Conservation (phyloP, 2,329 filamentous ascomycete species). For the Malbranchea zuffiana region DNA sequence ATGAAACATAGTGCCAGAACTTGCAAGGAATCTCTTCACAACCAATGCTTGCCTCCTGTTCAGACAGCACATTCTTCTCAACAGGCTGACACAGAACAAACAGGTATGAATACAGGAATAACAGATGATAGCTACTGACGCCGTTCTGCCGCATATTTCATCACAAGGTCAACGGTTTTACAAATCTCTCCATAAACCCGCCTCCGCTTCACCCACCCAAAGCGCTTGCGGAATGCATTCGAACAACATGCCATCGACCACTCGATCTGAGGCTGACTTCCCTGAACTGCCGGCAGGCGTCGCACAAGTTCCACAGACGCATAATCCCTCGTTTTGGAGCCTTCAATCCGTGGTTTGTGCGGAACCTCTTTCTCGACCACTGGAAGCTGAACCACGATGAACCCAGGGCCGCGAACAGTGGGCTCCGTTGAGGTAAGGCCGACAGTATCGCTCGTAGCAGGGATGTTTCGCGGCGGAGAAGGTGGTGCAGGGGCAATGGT, state of each 20-base stretch:
- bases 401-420: too few species aligned
- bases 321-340: conserved; percentile 25
- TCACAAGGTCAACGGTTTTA: conserved; percentile 31
- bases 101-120: neutral
- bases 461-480: too few species aligned
- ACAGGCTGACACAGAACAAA: too few species aligned
- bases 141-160: conserved; percentile 22
- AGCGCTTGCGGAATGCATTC: conserved; percentile 28
- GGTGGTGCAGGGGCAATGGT: too few species aligned
- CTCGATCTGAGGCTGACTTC: conserved; percentile 13
- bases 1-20: too few species aligned
- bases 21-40: too few species aligned
- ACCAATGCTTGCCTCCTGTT: too few species aligned
- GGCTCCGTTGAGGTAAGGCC: too few species aligned
- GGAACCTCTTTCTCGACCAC: conserved; percentile 16
- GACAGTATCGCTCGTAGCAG: too few species aligned
- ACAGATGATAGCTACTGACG: neutral
- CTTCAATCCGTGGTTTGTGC: conserved; percentile 16
- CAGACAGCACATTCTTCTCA: too few species aligned
- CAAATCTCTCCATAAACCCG: conserved; percentile 23
- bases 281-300: conserved; percentile 6
- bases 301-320: conserved; percentile 27
- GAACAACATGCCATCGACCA: conserved; percentile 32
- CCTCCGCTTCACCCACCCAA: conserved; percentile 28
- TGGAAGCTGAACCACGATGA: conserved; percentile 27